A percentile compares a stretch with the other conserved stretches of the same genome.
Evolutionary conservation across 371 early-diverging fungal genomes (phyloP).

Genomic region (Capniomyces stellatus): DNA sequence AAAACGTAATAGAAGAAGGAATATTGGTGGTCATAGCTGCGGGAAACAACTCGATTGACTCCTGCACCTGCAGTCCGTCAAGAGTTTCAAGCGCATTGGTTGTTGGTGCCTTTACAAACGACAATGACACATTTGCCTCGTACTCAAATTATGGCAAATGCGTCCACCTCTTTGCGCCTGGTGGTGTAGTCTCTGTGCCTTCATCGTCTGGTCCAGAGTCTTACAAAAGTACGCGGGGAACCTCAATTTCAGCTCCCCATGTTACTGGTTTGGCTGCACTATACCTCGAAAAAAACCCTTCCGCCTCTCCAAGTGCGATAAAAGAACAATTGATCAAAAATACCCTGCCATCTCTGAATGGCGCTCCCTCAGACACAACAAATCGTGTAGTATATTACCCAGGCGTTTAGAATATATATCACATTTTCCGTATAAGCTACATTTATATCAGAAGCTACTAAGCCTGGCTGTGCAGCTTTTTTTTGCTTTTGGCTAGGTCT

Average conservation of each 20-base stretch:
- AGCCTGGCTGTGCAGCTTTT: too few species aligned
- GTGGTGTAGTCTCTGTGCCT: conserved; percentile 32
- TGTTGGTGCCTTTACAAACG: conserved; percentile 84
- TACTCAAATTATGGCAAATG: conserved; percentile 88
- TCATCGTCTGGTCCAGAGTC: too few species aligned
- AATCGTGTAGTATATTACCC: background rate
- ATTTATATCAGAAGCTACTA: too few species aligned
- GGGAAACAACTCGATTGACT: conserved; percentile 89
- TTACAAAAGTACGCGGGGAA: background rate
- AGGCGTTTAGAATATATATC: too few species aligned
- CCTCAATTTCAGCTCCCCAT: background rate
- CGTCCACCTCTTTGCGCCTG: conserved; percentile 92
- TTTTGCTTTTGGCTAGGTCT: too few species aligned
- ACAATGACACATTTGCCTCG: conserved; percentile 63
- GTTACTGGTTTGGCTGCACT: conserved; percentile 1
- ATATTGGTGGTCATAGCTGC: conserved; percentile 94
- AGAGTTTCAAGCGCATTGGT: conserved; percentile 79
- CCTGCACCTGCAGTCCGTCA: conserved; percentile 93
- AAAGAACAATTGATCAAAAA: background rate
- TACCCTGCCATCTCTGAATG: background rate
- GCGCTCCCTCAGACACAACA: background rate
- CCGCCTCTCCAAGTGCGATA: background rate
- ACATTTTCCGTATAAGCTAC: too few species aligned
- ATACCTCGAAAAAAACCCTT: background rate
- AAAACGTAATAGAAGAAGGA: conserved; percentile 63